Evolutionary conservation across 768 basidiomycete genomes (phyloP), one percentile per base, ranked within the genome.

Genomic region (Russula foetens): DNA sequence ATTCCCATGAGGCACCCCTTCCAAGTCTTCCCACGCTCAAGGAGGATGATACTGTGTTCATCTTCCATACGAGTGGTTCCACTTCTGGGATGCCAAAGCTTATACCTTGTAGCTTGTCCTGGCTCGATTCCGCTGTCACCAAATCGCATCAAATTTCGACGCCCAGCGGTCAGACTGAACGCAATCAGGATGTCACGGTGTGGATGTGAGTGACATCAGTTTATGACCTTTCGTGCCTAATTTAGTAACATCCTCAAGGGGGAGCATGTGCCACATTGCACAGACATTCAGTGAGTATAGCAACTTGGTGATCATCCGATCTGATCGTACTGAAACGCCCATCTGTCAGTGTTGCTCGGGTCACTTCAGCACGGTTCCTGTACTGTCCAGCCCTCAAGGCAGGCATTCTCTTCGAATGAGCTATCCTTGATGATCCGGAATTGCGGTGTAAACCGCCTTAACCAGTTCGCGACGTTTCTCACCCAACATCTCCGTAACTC

Each of bases 71-170:
- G 11, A 86, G 84, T 60, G 89, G 89, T 17, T 90, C 88, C 41
- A 90, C 89, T 7, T 90, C 87, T n/a, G 88, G 88, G 51, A 86
- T 82, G 67, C 89, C 89, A 0, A 90, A 89, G 68, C 82, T 90
- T 28, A 85, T 91, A 0, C 86, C 82, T 17, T 85, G 85, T 72
- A 86, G 74, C 66, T 83, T 81, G 65, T 78, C 73, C 29, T 90
- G 88, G 89, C 63, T 91, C 29, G 72, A 81, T 62, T 71, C 79
- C n/a, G 81, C 80, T 2, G 72, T 84, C 53, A 66, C 75, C n/a
- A 91, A 91, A 71, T 82, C 86, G 41, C 69, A 74, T 59, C 76
- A 78, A 60, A 75, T 81, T 56, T 76, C 77, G 59, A 70, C 68
- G 64, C 84, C 85, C 52, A 73, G 29, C 26, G 28, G 50, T 31